These are phyloP conservation scores for Tillandsia fasciculata DNA, from an alignment of 176 grass and related monocot species.

Conservation along the genomic window DNA sequence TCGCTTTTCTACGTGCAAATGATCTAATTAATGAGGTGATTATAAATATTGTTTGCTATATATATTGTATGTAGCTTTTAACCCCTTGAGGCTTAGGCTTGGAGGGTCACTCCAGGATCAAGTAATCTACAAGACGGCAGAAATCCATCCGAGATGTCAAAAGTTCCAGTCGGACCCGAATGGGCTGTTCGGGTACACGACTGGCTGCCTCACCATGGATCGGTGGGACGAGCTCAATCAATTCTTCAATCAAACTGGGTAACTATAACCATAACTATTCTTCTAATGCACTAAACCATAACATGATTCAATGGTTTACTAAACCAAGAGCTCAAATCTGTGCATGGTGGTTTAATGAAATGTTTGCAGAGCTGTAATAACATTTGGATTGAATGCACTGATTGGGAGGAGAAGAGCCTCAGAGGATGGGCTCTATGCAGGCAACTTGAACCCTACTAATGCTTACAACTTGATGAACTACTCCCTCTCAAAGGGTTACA, in stretches of 20 bases:
- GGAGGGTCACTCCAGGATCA: conserved; percentile 58
- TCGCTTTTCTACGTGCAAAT: neutral
- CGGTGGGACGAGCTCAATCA: conserved; percentile 46
- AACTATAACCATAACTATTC: neutral
- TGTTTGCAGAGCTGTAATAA: conserved; percentile 34
- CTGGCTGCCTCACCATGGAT: conserved; percentile 36
- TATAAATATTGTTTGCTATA: conserved; percentile 5
- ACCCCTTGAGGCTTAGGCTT: conserved; percentile 36
- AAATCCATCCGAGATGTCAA: conserved; percentile 11
- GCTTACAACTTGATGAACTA: conserved; percentile 40
- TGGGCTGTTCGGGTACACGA: conserved; percentile 37
- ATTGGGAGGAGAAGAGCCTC: conserved; percentile 24
- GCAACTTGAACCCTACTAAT: conserved; percentile 37
- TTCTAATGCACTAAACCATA: neutral
- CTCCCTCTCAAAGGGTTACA: conserved; percentile 32
- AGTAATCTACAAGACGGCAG: conserved; percentile 32
- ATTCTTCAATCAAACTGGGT: conserved; percentile 44
- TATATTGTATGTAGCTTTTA: conserved; percentile 37
- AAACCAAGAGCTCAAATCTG: too few relatives aligned
- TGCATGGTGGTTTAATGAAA: neutral
- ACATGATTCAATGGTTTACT: neutral
- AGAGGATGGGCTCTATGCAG: conserved; percentile 20
- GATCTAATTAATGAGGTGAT: neutral
- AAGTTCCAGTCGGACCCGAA: conserved; percentile 23
- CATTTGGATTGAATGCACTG: conserved; percentile 57